These are phyloP conservation scores for Avena sativa DNA, from an alignment of 176 grass and related monocot genomes.

Conservation along the genomic window DNA sequence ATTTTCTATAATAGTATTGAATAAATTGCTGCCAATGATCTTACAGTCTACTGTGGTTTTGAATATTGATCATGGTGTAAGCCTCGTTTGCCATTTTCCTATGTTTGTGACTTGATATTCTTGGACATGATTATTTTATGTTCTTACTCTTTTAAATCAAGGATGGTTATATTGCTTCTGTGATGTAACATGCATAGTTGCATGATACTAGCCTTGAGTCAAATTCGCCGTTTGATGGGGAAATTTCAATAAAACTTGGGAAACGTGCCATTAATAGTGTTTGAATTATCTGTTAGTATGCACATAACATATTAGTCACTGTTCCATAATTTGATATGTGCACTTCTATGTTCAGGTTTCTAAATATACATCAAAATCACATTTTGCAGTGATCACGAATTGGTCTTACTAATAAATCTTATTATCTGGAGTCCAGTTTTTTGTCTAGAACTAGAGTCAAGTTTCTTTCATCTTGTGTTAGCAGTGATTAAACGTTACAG, in stretches of 20 bases:
- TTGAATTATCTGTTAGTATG: background rate
- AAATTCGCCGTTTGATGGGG: background rate
- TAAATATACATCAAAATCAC: background rate
- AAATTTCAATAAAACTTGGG: background rate
- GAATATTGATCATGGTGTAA: background rate
- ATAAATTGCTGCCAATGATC: conserved; percentile 11
- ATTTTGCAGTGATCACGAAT: background rate
- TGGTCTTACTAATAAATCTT: background rate
- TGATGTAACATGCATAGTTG: background rate
- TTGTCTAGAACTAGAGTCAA: background rate
- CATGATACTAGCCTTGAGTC: background rate
- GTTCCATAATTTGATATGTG: background rate
- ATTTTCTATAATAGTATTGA: background rate
- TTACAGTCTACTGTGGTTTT: conserved; percentile 5
- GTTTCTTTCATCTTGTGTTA: background rate
- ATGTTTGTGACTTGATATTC: background rate
- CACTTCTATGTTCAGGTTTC: background rate
- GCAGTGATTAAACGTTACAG: background rate
- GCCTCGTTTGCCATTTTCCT: background rate
- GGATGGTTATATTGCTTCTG: background rate
- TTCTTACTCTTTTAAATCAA: background rate
- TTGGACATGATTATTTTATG: background rate
- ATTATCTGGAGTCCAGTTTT: background rate
- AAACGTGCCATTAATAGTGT: background rate
- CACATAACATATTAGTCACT: background rate